Evolutionary conservation across 176 grass and related monocot genomes (phyloP).

Genomic region (Carex cristatella): DNA sequence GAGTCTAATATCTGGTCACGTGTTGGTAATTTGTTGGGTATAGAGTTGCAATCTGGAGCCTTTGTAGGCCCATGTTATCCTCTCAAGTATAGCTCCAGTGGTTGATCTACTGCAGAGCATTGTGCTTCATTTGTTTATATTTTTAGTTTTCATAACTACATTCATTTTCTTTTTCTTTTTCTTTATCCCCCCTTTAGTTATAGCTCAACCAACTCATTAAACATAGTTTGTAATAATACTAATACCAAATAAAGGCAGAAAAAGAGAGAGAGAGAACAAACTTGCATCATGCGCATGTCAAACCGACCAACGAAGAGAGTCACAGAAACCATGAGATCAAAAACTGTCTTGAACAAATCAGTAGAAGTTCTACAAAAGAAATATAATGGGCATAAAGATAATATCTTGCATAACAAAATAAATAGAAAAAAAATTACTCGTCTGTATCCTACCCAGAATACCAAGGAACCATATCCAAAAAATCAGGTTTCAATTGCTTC

Average conservation of each 20-base stretch:
- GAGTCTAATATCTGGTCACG: not conserved
- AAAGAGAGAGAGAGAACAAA: conserved; percentile 26
- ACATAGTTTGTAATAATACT: not conserved
- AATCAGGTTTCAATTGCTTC: conserved; percentile 95
- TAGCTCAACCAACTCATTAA: not conserved
- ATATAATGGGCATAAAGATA: not conserved
- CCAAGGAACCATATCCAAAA: conserved; percentile 99
- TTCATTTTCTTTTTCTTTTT: not conserved
- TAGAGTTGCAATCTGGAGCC: not conserved
- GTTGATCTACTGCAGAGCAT: not conserved
- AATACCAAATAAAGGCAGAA: not conserved
- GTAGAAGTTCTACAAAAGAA: conserved; percentile 72
- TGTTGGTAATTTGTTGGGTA: not conserved
- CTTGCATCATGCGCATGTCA: conserved; percentile 99
- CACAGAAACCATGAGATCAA: conserved; percentile 97
- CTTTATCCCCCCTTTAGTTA: not conserved
- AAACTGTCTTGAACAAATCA: conserved; percentile 97
- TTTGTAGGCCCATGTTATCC: not conserved
- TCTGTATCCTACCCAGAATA: conserved; percentile 78
- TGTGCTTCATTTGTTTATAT: not conserved
- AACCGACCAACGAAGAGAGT: conserved; percentile 95
- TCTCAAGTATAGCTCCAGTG: not conserved
- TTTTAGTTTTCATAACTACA: not conserved
- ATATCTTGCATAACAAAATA: conserved; percentile 14
- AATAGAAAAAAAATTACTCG: conserved; percentile 25